Percentiles rank a stretch among this genome's conserved stretches.
These are phyloP conservation scores for Rhynchospora breviuscula DNA, from an alignment of 176 grass and related monocot species.

Conservation along the genomic window DNA sequence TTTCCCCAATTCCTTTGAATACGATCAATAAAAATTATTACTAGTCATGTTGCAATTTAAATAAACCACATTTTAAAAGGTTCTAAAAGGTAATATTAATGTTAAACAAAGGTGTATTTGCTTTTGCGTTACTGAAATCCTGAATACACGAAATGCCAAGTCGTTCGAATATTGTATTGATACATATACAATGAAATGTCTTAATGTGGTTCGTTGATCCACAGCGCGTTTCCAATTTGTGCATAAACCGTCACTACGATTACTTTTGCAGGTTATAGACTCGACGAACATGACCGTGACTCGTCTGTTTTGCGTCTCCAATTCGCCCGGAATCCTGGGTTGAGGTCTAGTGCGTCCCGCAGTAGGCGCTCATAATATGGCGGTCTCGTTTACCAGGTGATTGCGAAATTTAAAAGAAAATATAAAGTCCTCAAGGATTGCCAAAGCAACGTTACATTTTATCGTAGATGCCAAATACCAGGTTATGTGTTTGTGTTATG, in stretches of 20 bases:
- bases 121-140: background rate
- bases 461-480: background rate
- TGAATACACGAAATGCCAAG: background rate
- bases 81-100: background rate
- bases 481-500: background rate
- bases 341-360: constrained; percentile 85
- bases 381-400: constrained; percentile 34
- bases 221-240: constrained; percentile 4
- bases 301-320: constrained; percentile 97
- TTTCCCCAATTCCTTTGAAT: background rate
- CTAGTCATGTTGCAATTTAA: background rate
- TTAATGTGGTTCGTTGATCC: background rate
- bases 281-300: constrained; percentile 91
- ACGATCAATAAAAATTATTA: background rate
- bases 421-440: background rate
- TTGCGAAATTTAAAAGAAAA: constrained; percentile 22
- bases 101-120: background rate
- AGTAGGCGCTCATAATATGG: constrained; percentile 73
- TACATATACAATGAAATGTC: background rate
- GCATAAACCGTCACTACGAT: constrained; percentile 48
- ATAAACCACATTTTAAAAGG: background rate
- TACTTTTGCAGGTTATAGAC: constrained; percentile 99
- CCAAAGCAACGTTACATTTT: background rate
- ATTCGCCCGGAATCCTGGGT: constrained; percentile 95
- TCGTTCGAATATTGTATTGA: background rate